Evolutionary conservation across 2,329 filamentous ascomycete species (phyloP), one percentile per base, ranked within the genome.

Genomic region (Verticillium isaacii): DNA sequence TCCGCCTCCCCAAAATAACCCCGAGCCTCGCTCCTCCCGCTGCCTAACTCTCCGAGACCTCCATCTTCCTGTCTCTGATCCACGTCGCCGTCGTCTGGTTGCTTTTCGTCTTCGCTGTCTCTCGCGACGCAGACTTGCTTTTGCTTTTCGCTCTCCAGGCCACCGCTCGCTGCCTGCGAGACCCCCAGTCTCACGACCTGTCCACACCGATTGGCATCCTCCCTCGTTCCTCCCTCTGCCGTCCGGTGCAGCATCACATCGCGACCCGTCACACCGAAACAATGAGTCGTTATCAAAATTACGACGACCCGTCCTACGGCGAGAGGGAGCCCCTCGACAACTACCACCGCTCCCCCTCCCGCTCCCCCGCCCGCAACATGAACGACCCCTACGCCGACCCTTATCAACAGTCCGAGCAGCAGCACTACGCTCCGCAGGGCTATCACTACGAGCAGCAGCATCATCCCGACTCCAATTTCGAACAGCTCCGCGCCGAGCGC

Each of bases 381-480:
- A 50, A 50, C 45, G 57, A 61, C 11, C 56, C 56, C 14, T 60
- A 60, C 41, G 25, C 57, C 23, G 61, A 60, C 45, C 56, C 57
- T 32, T 29, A 56, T 23, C 32, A 60, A 2, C 37, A 59, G 17
- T 59, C 61, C 14, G 58, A 52, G 15, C 50, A 64, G 45, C 62
- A 65, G 15, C 62, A 66, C 29, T 60, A 32, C 25, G 32, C 61
- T 14, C 64, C 63, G 17, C 61, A 64, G 29, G 23, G 59, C 60
- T 57, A 61, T 25, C 37, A 62, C 39, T 58, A 58, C 23, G 57
- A 62, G 29, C 56, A 63, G 34, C 68, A 69, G 37, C 74, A 78
- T 63, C 74, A 78, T 63, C 75, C 75, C 32, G 76, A 79, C 65
- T 74, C 77, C 5, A 66, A 72, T 37, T 77, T 75, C 59, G 64